A percentile compares a stretch with the other conserved stretches of the same genome.
These are phyloP conservation scores for Colletotrichum sp. DNA, from an alignment of 2,329 filamentous ascomycete species.

Conservation along the genomic window DNA sequence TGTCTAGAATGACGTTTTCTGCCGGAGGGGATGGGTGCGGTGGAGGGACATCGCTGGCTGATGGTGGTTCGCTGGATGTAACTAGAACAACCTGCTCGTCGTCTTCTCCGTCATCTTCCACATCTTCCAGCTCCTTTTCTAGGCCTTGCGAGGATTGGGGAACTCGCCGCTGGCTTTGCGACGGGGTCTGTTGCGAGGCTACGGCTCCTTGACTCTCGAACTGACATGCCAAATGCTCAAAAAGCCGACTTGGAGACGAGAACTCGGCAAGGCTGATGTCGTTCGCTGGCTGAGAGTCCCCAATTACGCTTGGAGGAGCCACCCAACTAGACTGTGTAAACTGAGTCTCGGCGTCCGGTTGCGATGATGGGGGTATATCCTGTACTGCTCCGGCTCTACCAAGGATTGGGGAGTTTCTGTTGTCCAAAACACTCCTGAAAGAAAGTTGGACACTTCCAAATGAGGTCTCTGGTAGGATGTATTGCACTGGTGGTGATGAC, in stretches of 20 bases:
- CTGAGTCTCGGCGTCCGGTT: not conserved
- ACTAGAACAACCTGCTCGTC: slow-evolving; percentile 37
- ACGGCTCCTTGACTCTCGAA: not conserved
- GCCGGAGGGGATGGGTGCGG: slow-evolving; percentile 2
- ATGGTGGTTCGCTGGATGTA: slow-evolving; percentile 30
- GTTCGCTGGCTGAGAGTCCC: slow-evolving; percentile 57
- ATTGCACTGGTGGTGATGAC: slow-evolving; percentile 3
- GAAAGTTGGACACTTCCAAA: slow-evolving; percentile 41
- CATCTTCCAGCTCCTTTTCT: not conserved
- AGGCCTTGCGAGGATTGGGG: not conserved
- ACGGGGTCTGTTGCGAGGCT: not conserved
- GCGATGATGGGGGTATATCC: slow-evolving; percentile 1
- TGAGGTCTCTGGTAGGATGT: not conserved
- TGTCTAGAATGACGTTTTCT: slow-evolving; percentile 12
- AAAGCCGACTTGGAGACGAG: slow-evolving; percentile 54
- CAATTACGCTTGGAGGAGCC: slow-evolving; percentile 54
- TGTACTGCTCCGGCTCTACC: not conserved
- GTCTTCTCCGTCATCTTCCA: not conserved
- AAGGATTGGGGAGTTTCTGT: slow-evolving; percentile 37
- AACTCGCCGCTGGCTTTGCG: not conserved
- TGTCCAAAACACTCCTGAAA: slow-evolving; percentile 50
- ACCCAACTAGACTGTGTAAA: slow-evolving; percentile 36
- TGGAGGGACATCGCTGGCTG: not conserved
- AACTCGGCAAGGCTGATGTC: slow-evolving; percentile 32
- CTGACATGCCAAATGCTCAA: slow-evolving; percentile 43